Base-by-base conservation (phyloP, 2,329 filamentous ascomycete species). In the Ilyonectria sp. region DNA sequence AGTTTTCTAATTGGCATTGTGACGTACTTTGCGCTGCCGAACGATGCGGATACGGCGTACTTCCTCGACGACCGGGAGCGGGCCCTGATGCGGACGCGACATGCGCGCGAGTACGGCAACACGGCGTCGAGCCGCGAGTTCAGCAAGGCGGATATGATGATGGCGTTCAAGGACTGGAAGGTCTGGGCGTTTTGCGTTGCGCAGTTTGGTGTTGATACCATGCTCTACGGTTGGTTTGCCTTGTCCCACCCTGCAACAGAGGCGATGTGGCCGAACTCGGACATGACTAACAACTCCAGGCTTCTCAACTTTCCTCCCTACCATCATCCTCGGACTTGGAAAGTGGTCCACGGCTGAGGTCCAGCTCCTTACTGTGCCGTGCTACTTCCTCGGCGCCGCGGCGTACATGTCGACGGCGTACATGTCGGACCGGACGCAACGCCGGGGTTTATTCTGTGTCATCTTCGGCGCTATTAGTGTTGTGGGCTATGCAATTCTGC, bases 281-380 rank as follows among this genome's bases (percentile, higher is more conserved):
- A 35, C 47, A 26, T 33, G 4, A 70, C 55, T n/a, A 15, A 53
- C 9, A 7, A 8, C 4, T 4, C 4, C 26, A 86, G 92, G 92
- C 5, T 94, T 90, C 79, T 92, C 90, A 56, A 94, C 92, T 0
- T 95, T 95, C 76, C 81, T 95, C 50, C 93, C 93, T 0, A 94
- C 92, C 5, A 95, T 95, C 71, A 94, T 95, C 78, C 87, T 95
- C 58, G 91, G 92, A 4, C 87, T 95, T 58, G 91, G 92, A 3
- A 67, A 73, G 11, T 93, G 92, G 84, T 85, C 88, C 0, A 83
- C 84, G 0, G 87, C 92, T 0, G 85, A 93, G 75, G 88, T 93
- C 6, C 93, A 95, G 78, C 88, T 93, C 35, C 86, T 95, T 37
- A 95, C 93, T 0, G 92, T 95, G 53, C 93, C 93, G 0, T 94